Evolutionary conservation across 75 land plant species (phyloP), one percentile per base, ranked within the genome.

Genomic region (Selaginella tamariscina): DNA sequence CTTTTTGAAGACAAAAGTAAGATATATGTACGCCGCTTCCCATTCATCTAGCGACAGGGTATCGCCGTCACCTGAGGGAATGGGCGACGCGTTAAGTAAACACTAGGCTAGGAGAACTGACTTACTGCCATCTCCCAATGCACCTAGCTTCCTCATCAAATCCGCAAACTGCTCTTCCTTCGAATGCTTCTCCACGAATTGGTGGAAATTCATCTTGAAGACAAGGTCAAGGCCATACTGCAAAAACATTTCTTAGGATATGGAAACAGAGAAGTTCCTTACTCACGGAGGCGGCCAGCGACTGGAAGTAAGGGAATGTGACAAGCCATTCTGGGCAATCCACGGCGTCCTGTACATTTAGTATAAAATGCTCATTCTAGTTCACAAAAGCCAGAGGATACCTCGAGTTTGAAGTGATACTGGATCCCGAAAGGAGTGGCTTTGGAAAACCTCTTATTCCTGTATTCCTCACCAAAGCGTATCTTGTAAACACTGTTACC

Each of bases 311-410:
- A 56, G 76, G 72, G 55, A 92, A 86, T 11, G 87, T 85, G 21
- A 92, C 97, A 65, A 92, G 81, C 93, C 93, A 92, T 69, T 92
- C 97, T 22, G 97, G 97, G 55, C 97, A 92, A 70, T 88, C 93
- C 74, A 92, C 97, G 63, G 97, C 97, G 88, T 92, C 97, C 91
- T 89, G 73, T 64, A 80, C 73, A 23, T 65, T 9, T 26, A 67
- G 23, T 11, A 57, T 11, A 28, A 60, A 27, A 24, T 27, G 55
- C 2, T 23, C 2, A 2, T 2, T 24, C n/a, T 11, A 2, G 30
- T 24, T 23, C 71, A 75, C 1, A 69, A 11, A 26, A 62, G 32
- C 26, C 13, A 55, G 27, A 30, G 22, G 31, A 55, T 31, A 64
- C 65, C 89, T 92, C 87, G 22, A 93, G 78, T 32, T 89, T 92